Base-by-base conservation (phyloP, 768 basidiomycete genomes). In the Butyriboletus loyo region DNA sequence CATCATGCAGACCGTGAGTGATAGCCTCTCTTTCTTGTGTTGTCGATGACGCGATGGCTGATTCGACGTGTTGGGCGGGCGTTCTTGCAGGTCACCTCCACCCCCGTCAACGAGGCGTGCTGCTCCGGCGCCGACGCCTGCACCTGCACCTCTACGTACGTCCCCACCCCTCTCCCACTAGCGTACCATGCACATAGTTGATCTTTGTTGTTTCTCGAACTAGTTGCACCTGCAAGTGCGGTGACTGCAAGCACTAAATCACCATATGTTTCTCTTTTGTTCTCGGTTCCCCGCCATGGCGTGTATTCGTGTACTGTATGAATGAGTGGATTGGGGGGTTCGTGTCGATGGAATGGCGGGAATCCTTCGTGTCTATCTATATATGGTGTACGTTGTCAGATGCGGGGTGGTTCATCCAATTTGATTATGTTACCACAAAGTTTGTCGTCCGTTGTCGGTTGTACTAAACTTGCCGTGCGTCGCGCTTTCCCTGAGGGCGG, bases 51-150 rank as follows among this genome's bases (percentile, higher is more conserved):
- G 4, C 3, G 10, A 19, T 32, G 6, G 11, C 48, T 41, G 40
- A 52, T 15, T 15, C 21, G 3, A 24, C 11, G 24, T 17, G 14
- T n/a, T 24, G 22, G 3, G 10, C n/a, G 10, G 28, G 2, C 2
- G 10, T 32, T 28, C 13, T 22, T 21, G 17, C 21, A 58, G 57
- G 15, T 49, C 45, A 48, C 19, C 44, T 35, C 59, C 15, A 38
- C 50, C 47, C 62, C 45, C 22, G 56, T 62, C 10, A 55, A 64
- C 50, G 44, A 61, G 37, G 54, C 62, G 27, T 63, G 62, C 59
- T 64, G 62, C 46, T 41, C 45, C 19, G 14, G 45, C 19, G 9
- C 40, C 32, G 19, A 40, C 0, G 9, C 17, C 4, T 65, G 62
- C 52, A 46, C 21, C 11, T 64, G 62, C 52, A 30, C 39, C 30